Evolutionary conservation across 352 stramenopile species (phyloP).

Genomic region (Globisporangium polare): DNA sequence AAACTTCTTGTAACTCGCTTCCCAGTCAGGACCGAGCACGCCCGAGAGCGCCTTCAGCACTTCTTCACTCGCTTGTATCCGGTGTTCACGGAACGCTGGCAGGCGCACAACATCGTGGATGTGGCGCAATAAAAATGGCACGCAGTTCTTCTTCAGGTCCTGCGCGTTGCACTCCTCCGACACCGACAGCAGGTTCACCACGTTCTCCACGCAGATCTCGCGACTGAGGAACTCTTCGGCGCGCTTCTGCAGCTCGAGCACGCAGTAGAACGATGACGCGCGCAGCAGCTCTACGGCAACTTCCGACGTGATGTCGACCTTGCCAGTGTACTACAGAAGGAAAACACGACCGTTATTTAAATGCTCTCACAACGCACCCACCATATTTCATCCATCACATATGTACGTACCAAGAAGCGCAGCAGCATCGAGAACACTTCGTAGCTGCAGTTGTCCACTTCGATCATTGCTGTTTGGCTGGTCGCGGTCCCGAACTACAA

Average conservation of each 20-base stretch:
- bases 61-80: slow-evolving; percentile 78
- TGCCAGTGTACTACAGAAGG: slow-evolving; percentile 73
- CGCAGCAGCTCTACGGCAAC: slow-evolving; percentile 80
- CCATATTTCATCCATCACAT: not conserved
- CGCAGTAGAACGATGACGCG: slow-evolving; percentile 77
- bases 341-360: not conserved
- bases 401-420: slow-evolving; percentile 68
- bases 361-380: not conserved
- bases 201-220: slow-evolving; percentile 79
- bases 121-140: slow-evolving; percentile 84
- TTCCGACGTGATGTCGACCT: slow-evolving; percentile 77
- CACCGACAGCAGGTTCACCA: slow-evolving; percentile 70
- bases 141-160: slow-evolving; percentile 83
- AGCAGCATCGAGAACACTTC: slow-evolving; percentile 84
- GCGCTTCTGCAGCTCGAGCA: slow-evolving; percentile 84
- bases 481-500: slow-evolving; percentile 75
- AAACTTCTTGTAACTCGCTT: slow-evolving; percentile 69
- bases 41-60: slow-evolving; percentile 77
- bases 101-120: slow-evolving; percentile 83
- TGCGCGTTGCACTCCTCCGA: slow-evolving; percentile 74
- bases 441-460: slow-evolving; percentile 88
- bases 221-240: slow-evolving; percentile 75
- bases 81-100: slow-evolving; percentile 68
- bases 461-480: slow-evolving; percentile 81
- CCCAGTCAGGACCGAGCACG: slow-evolving; percentile 76